Evolutionary conservation across 140 eudicot species (phyloP), one percentile per base, ranked within the genome.

Genomic region (Ambrosia hybrid): DNA sequence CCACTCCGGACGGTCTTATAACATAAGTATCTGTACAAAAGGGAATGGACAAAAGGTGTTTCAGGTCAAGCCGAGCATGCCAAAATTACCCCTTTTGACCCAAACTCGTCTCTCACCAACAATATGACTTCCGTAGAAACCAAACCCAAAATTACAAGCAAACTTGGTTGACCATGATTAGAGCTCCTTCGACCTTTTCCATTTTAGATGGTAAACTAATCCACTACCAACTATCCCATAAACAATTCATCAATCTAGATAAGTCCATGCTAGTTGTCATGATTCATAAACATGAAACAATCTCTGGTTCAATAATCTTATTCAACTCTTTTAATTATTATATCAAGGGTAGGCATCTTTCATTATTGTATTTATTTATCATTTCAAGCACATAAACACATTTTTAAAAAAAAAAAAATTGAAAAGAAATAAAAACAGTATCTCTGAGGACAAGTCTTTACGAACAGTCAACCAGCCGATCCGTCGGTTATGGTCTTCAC

Each of bases 171-270:
- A 56, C 38, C 63, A 8, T 6, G 37, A 57, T 21, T 17, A 57
- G 2, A 2, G 8, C 37, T 57, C 37, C 5, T 1, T 3, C 3
- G 63, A 57, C 63, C 63, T 17, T 57, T 57, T 57, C 63, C 37
- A 21, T 21, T 5, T 7, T 57, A 5, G 63, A 57, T 57, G 63
- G 37, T 16, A 57, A 56, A 17, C 10, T 57, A 26, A 57, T 57
- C 63, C 21, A 21, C 2, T 37, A 57, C 63, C 34, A 56, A 17
- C 38, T 56, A 56, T 56, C 4, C 11, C 34, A 56, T 56, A 56
- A 56, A 56, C 61, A 56, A 56, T 56, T 57, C 63, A 17, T 57
- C n/a, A 17, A 57, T 57, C 63, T 57, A 57, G 63, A 57, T 17
- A 7, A 57, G 63, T 57, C 61, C 16, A 16, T 57, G 37, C 13